phyloP scores from a whole-genome alignment of 352 stramenopile genomes.

The Peronosclerospora sorghi region DNA sequence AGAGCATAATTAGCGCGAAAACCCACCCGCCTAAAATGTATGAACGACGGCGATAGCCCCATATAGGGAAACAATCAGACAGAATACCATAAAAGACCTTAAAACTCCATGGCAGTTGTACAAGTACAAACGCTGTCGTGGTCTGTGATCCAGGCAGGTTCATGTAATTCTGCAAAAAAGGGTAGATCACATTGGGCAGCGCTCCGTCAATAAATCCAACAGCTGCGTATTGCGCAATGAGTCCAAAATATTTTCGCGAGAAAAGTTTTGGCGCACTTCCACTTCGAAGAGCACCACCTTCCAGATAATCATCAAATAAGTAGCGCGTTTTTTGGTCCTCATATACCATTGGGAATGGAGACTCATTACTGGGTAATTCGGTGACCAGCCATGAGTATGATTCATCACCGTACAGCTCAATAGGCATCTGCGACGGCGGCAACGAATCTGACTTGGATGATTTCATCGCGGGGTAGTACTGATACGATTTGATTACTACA shows the following conservation, averaged over 20 bases:
- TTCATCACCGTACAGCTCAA: conserved; percentile 19
- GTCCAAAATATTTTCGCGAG: conserved; percentile 20
- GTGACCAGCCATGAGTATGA: conserved; percentile 24
- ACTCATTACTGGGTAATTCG: conserved; percentile 19
- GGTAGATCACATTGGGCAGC: conserved; percentile 40
- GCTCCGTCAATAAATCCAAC: conserved; percentile 41
- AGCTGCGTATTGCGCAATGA: conserved; percentile 40
- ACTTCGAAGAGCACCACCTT: conserved; percentile 23
- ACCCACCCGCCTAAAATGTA: conserved; percentile 54
- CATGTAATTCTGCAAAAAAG: conserved; percentile 41
- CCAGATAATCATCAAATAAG: conserved; percentile 1
- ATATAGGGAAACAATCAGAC: conserved; percentile 54
- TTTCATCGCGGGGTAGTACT: conserved; percentile 8
- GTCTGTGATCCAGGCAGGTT: conserved; percentile 46
- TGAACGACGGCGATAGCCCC: conserved; percentile 35
- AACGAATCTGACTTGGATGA: conserved; percentile 12
- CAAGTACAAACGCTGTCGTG: conserved; percentile 31
- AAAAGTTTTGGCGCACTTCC: conserved; percentile 23
- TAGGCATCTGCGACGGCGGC: conserved; percentile 9
- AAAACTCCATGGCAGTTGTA: conserved; percentile 49
- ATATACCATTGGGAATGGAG: conserved; percentile 19
- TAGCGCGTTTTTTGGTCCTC: conserved; percentile 31
- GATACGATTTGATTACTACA: too few relatives aligned
- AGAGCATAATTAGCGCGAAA: conserved; percentile 35
- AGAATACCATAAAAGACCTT: conserved; percentile 49